These are phyloP conservation scores for Diutina neorugosa DNA, from an alignment of 1,139 yeast species.

Conservation along the genomic window DNA sequence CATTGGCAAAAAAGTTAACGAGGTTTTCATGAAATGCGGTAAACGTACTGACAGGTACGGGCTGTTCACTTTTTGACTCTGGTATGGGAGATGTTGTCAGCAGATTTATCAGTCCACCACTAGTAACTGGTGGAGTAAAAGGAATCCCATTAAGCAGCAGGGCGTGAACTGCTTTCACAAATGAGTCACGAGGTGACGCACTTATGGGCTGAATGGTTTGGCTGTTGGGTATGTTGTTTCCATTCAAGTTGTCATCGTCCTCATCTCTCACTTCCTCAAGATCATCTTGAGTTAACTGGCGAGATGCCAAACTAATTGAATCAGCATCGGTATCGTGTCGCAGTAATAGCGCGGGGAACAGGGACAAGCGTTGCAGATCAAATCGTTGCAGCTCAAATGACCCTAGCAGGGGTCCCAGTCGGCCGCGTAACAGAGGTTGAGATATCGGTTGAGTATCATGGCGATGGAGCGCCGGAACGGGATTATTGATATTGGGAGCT, in stretches of 20 bases:
- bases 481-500: neutral
- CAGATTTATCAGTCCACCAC: neutral
- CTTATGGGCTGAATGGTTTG: neutral
- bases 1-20: constrained; percentile 1
- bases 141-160: neutral
- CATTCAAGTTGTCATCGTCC: constrained; percentile 13
- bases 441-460: neutral
- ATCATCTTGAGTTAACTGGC: constrained; percentile 10
- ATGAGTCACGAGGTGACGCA: neutral
- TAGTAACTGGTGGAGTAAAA: neutral
- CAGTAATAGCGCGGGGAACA: neutral
- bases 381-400: neutral
- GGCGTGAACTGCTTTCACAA: constrained; percentile 1
- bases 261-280: constrained; percentile 18
- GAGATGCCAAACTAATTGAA: constrained; percentile 10
- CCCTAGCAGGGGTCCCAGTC: neutral
- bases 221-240: neutral
- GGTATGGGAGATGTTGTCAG: neutral
- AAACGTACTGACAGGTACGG: neutral
- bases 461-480: neutral
- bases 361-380: neutral
- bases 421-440: neutral
- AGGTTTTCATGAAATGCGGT: neutral
- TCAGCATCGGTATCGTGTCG: constrained; percentile 36
- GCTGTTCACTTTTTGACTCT: neutral